phyloP scores from a whole-genome alignment of 305 asterid species.

The Coffea humblotiana region DNA sequence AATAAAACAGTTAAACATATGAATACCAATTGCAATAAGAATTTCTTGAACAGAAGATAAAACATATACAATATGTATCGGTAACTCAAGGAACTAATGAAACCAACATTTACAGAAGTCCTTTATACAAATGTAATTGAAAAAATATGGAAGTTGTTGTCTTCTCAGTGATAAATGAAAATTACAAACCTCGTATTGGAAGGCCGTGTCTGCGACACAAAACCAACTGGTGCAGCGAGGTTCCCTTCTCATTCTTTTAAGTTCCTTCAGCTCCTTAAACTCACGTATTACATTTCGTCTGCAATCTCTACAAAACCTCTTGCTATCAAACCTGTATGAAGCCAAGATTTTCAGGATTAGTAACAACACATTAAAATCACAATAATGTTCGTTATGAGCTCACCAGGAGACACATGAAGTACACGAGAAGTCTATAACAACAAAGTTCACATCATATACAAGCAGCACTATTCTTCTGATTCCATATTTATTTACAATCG shows the following conservation, averaged over 20 bases:
- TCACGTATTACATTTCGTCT: conserved; percentile 97
- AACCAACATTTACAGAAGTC: background rate
- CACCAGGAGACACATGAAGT: background rate
- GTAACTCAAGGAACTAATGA: background rate
- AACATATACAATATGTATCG: background rate
- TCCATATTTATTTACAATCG: background rate
- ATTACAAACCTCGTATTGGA: conserved; percentile 85
- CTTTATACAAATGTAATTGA: background rate
- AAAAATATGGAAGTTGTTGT: background rate
- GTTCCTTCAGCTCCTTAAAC: conserved; percentile 95
- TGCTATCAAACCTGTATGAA: conserved; percentile 89
- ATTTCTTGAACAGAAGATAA: background rate
- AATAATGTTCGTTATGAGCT: background rate
- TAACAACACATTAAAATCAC: background rate
- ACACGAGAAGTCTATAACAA: background rate
- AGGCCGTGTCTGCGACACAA: conserved; percentile 94
- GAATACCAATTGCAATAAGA: conserved; percentile 3
- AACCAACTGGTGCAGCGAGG: conserved; percentile 94
- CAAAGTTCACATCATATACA: conserved; percentile 1
- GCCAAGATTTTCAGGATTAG: conserved; percentile 14
- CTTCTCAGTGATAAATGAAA: background rate
- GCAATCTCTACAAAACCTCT: conserved; percentile 99
- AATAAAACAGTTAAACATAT: conserved; percentile 28
- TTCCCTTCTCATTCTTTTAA: conserved; percentile 82
- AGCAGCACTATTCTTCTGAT: background rate